Percentiles rank a stretch among this genome's conserved stretches.
These are phyloP conservation scores for Tetraselmis chui DNA, from an alignment of 139 green algal genomes.

Conservation along the genomic window DNA sequence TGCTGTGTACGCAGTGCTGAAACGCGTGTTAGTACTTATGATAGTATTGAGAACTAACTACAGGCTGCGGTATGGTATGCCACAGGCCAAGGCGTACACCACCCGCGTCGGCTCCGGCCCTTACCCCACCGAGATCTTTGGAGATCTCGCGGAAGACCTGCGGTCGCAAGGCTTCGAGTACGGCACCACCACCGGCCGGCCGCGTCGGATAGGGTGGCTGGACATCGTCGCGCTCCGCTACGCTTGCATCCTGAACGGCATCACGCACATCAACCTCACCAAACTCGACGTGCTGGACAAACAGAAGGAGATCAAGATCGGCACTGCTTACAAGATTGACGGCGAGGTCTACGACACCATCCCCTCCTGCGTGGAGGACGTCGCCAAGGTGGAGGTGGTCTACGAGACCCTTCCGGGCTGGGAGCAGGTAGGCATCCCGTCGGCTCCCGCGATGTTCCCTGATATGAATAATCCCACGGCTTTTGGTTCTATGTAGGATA, in stretches of 20 bases:
- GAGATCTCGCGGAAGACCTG: constrained; percentile 77
- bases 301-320: constrained; percentile 83
- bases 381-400: constrained; percentile 48
- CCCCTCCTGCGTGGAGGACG: constrained; percentile 29
- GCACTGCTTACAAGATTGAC: constrained; percentile 34
- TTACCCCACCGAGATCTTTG: constrained; percentile 96
- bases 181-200: constrained; percentile 95
- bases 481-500: no score
- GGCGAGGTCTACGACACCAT: constrained; percentile 20
- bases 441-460: no score
- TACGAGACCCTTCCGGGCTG: constrained; percentile 95
- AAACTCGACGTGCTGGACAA: constrained; percentile 94
- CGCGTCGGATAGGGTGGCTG: constrained; percentile 93
- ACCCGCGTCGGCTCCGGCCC: constrained; percentile 92
- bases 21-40: no score
- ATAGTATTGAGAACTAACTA: no score
- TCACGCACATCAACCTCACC: constrained; percentile 96
- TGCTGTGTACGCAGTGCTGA: no score
- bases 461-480: no score
- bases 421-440: constrained; percentile 44
- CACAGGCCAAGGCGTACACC: constrained; percentile 96
- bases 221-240: constrained; percentile 93
- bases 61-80: no score
- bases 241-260: constrained; percentile 85
- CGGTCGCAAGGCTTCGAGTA: constrained; percentile 83